Percentiles rank a stretch among this genome's conserved stretches.
phyloP scores from a whole-genome alignment of 148 eudicot species.

The Rhododendron mucronatum region DNA sequence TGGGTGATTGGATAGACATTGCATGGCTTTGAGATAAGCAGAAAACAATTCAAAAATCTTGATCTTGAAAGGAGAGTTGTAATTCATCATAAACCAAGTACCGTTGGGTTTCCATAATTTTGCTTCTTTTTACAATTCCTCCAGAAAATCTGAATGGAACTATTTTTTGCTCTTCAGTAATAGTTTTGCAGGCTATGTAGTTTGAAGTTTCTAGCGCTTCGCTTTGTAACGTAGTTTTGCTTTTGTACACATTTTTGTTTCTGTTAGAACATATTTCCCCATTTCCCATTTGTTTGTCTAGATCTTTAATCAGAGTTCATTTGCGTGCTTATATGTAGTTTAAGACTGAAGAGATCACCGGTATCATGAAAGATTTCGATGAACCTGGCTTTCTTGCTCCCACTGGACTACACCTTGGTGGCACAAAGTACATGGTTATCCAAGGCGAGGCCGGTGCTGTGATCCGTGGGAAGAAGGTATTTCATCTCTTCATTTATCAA shows the following conservation, averaged over 20 bases:
- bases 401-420: slow-evolving; percentile 48
- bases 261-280: neutral
- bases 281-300: neutral
- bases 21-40: neutral
- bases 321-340: slow-evolving; percentile 22
- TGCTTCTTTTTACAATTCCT: neutral
- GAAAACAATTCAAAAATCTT: neutral
- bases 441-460: slow-evolving; percentile 52
- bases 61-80: neutral
- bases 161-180: neutral
- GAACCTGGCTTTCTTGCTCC: slow-evolving; percentile 50
- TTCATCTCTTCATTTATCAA: neutral
- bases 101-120: neutral
- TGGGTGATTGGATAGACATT: neutral
- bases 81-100: neutral
- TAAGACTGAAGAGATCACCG: slow-evolving; percentile 33
- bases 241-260: neutral
- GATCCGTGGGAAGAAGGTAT: slow-evolving; percentile 51
- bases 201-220: neutral
- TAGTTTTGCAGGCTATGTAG: neutral
- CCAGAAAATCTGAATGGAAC: neutral
- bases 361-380: slow-evolving; percentile 42
- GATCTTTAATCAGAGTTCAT: neutral
- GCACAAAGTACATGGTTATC: slow-evolving; percentile 51
- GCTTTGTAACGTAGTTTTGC: neutral